These are phyloP conservation scores for Aleurites moluccanus DNA, from an alignment of 441 rosid species.

Conservation along the genomic window DNA sequence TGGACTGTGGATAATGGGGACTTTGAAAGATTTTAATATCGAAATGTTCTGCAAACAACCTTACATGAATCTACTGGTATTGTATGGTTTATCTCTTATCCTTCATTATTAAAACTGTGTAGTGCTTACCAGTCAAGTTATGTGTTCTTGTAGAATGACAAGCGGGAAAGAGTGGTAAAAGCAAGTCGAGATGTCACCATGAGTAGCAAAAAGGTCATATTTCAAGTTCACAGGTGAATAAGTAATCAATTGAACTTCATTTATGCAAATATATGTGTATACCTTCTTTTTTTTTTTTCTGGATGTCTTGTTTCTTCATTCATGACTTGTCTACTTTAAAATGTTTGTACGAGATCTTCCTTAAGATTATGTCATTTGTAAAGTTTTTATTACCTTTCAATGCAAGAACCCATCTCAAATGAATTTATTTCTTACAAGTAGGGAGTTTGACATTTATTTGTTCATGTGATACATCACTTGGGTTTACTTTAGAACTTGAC, in stretches of 20 bases:
- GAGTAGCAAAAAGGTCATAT: slow-evolving; percentile 92
- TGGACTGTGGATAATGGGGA: too few relatives aligned
- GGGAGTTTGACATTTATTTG: neutral
- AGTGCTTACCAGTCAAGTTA: neutral
- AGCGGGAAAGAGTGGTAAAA: slow-evolving; percentile 91
- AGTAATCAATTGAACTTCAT: neutral
- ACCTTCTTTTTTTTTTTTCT: neutral
- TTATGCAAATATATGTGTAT: neutral
- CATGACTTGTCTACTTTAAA: neutral
- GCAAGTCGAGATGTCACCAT: slow-evolving; percentile 92
- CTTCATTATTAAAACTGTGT: neutral
- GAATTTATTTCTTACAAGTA: neutral
- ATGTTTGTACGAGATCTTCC: neutral
- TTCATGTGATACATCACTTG: neutral
- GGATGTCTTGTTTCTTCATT: neutral
- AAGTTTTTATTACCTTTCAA: neutral
- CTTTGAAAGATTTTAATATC: too few relatives aligned
- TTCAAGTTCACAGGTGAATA: slow-evolving; percentile 87
- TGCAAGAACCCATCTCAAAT: neutral
- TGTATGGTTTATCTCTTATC: neutral
- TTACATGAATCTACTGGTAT: too few relatives aligned
- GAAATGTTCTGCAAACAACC: too few relatives aligned
- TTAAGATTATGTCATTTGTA: neutral
- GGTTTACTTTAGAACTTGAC: neutral
- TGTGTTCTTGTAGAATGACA: slow-evolving; percentile 59